phyloP scores from a whole-genome alignment of 352 stramenopile genomes.

The Thalassiosira mediterranea region DNA sequence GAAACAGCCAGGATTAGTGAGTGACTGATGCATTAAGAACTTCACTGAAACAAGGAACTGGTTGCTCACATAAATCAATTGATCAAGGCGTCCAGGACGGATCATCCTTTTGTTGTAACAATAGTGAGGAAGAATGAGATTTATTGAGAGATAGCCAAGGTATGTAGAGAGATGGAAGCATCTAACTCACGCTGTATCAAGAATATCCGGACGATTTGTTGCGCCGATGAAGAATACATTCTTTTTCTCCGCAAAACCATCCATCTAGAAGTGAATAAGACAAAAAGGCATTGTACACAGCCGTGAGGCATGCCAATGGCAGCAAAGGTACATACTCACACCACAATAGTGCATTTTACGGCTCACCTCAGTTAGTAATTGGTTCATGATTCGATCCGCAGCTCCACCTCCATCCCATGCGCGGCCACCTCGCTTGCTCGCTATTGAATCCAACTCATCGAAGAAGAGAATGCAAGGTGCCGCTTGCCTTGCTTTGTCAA shows the following conservation, averaged over 20 bases:
- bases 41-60: not conserved
- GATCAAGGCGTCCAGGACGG: slow-evolving; percentile 92
- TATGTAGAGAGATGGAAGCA: not conserved
- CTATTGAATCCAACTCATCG: slow-evolving; percentile 99
- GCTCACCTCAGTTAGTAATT: slow-evolving; percentile 98
- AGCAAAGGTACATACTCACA: no score
- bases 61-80: slow-evolving; percentile 83
- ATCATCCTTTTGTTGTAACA: slow-evolving; percentile 85
- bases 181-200: slow-evolving; percentile 80
- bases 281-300: no score
- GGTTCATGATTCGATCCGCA: slow-evolving; percentile 99
- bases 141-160: not conserved
- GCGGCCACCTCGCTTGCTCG: slow-evolving; percentile 92
- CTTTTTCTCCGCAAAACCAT: slow-evolving; percentile 98
- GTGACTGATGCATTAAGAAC: not conserved
- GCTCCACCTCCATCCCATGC: slow-evolving; percentile 94
- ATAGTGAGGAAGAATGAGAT: not conserved
- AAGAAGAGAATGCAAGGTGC: slow-evolving; percentile 99
- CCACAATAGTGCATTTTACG: no score
- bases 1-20: not conserved
- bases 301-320: no score
- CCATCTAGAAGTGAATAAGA: no score
- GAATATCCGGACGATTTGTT: slow-evolving; percentile 93
- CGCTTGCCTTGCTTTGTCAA: slow-evolving; percentile 96
- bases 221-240: slow-evolving; percentile 97